These are phyloP conservation scores for Buxus sempervirens DNA, from an alignment of 164 flowering plant species.

Conservation along the genomic window DNA sequence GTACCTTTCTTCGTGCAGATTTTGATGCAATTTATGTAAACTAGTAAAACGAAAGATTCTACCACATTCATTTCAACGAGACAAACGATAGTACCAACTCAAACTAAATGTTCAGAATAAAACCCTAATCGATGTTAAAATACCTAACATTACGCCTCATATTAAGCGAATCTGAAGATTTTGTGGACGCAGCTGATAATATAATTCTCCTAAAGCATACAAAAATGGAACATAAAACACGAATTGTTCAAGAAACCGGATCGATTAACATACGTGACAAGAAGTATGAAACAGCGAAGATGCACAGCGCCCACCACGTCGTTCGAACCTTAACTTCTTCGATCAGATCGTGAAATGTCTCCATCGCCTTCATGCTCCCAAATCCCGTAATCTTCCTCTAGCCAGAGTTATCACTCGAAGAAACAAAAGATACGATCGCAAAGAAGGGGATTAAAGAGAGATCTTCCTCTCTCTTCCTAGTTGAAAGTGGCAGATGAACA, in stretches of 20 bases:
- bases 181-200: background rate
- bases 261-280: constrained; percentile 63
- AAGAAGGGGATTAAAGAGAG: background rate
- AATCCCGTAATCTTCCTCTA: background rate
- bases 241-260: background rate
- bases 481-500: no score
- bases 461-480: background rate
- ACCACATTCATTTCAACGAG: background rate
- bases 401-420: constrained; percentile 3
- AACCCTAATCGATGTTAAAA: background rate
- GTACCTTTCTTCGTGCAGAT: no score
- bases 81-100: background rate
- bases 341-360: constrained; percentile 80
- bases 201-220: background rate
- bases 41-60: background rate
- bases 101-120: background rate
- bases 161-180: background rate
- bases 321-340: constrained; percentile 84
- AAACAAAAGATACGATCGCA: background rate
- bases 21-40: no score
- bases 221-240: background rate
- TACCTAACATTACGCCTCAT: background rate
- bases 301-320: constrained; percentile 75
- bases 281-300: constrained; percentile 70
- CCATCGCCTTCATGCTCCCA: constrained; percentile 62